These are phyloP conservation scores for Nemania serpens DNA, from an alignment of 2,329 filamentous ascomycete genomes.

Conservation along the genomic window DNA sequence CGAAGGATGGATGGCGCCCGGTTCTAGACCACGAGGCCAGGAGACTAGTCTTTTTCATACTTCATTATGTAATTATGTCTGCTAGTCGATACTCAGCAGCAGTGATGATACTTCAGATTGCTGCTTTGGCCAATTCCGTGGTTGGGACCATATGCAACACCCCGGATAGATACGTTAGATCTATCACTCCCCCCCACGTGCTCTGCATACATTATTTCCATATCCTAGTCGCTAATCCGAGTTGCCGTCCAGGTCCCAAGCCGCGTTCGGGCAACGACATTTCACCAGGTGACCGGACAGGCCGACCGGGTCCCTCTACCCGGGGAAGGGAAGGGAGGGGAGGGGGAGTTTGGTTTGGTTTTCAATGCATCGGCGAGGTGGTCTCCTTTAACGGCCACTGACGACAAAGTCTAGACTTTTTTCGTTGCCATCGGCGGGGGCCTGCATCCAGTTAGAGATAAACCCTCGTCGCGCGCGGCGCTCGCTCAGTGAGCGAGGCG, in stretches of 20 bases:
- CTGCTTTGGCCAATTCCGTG: background rate
- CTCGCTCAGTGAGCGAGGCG: too few species aligned
- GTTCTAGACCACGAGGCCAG: background rate
- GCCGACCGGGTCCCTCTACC: background rate
- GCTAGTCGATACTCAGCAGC: too few species aligned
- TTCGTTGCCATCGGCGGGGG: background rate
- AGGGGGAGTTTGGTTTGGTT: too few species aligned
- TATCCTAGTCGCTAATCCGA: background rate
- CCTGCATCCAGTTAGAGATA: slow-evolving; percentile 4
- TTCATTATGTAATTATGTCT: too few species aligned
- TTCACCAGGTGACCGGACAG: background rate
- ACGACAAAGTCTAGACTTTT: slow-evolving; percentile 9
- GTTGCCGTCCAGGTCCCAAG: background rate
- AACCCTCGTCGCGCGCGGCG: too few species aligned
- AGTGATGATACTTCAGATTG: too few species aligned
- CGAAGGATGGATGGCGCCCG: background rate
- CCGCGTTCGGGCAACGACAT: slow-evolving; percentile 2
- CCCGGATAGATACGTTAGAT: background rate
- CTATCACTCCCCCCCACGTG: slow-evolving; percentile 1
- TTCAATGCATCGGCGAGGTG: background rate
- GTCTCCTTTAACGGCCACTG: background rate
- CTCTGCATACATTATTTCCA: background rate
- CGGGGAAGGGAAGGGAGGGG: background rate
- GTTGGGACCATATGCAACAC: background rate
- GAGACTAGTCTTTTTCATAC: background rate